Conservation (phyloP, 208 protist genomes). For the Naegleria fowleri region DNA sequence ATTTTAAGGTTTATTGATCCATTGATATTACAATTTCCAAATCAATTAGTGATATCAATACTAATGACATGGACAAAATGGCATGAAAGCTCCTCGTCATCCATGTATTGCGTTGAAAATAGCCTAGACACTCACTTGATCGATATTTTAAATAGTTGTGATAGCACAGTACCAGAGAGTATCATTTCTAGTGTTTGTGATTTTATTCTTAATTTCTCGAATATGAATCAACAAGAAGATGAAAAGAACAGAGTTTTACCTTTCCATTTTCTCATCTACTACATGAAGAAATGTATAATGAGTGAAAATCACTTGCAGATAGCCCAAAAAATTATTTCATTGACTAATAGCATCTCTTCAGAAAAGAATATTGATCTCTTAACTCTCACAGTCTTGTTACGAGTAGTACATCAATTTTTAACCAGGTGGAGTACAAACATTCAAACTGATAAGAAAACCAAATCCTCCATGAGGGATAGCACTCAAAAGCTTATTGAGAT, state of each 20-base stretch:
- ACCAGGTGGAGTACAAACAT: not conserved
- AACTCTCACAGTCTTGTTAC: not conserved
- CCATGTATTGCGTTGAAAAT: not conserved
- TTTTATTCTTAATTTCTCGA: not conserved
- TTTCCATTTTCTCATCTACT: not conserved
- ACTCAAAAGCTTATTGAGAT: not conserved
- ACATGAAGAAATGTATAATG: not conserved
- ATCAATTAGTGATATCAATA: not conserved
- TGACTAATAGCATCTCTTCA: not conserved
- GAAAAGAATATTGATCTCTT: not conserved
- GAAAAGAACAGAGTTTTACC: not conserved
- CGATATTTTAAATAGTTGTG: not conserved
- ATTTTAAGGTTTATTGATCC: slow-evolving; percentile 5
- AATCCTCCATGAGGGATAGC: not conserved
- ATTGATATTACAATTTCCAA: not conserved
- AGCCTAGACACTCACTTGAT: not conserved
- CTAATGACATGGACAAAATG: not conserved
- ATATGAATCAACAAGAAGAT: not conserved
- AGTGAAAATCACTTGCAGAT: not conserved
- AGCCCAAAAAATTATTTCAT: not conserved
- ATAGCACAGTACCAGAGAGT: not conserved
- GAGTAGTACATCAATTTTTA: not conserved
- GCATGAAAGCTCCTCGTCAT: not conserved
- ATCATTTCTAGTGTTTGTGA: not conserved
- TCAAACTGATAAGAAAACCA: not conserved